phyloP scores from a whole-genome alignment of 1,139 yeast species.

The Geotrichum reessii region DNA sequence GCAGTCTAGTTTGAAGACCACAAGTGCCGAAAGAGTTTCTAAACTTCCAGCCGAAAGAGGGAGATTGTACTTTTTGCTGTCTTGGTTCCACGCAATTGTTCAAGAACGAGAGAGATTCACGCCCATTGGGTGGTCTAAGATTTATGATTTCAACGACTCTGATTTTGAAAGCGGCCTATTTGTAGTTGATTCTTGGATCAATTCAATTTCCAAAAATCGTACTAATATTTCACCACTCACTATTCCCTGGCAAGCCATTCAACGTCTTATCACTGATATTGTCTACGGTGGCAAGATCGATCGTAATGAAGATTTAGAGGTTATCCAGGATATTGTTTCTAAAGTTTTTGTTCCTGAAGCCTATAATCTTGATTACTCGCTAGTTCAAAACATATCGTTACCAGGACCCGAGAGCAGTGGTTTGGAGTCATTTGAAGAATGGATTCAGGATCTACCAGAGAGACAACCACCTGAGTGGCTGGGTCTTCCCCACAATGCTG shows the following conservation, averaged over 20 bases:
- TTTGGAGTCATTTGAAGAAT: slow-evolving; percentile 38
- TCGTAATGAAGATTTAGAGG: slow-evolving; percentile 40
- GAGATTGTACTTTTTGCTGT: slow-evolving; percentile 49
- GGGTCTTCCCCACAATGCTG: slow-evolving; percentile 48
- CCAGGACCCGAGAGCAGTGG: slow-evolving; percentile 50
- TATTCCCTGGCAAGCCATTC: slow-evolving; percentile 56
- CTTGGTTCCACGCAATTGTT: slow-evolving; percentile 67
- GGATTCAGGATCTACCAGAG: slow-evolving; percentile 57
- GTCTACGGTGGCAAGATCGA: slow-evolving; percentile 75
- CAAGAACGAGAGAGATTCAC: slow-evolving; percentile 54
- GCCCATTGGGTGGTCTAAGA: slow-evolving; percentile 57
- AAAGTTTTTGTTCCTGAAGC: slow-evolving; percentile 36
- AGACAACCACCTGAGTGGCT: slow-evolving; percentile 59
- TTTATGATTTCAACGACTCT: slow-evolving; percentile 67
- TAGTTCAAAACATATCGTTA: slow-evolving; percentile 31
- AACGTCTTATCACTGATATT: slow-evolving; percentile 47
- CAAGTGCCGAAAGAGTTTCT: slow-evolving; percentile 24
- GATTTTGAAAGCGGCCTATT: slow-evolving; percentile 54
- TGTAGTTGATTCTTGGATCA: slow-evolving; percentile 43
- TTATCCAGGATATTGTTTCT: slow-evolving; percentile 32
- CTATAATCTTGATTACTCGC: slow-evolving; percentile 37
- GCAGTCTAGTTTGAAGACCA: slow-evolving; percentile 34
- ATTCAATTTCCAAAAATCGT: slow-evolving; percentile 30
- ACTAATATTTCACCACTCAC: slow-evolving; percentile 44
- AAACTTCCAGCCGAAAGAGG: slow-evolving; percentile 43